Evolutionary conservation across 306 rosid species (phyloP).

Genomic region (Fagus crenata): DNA sequence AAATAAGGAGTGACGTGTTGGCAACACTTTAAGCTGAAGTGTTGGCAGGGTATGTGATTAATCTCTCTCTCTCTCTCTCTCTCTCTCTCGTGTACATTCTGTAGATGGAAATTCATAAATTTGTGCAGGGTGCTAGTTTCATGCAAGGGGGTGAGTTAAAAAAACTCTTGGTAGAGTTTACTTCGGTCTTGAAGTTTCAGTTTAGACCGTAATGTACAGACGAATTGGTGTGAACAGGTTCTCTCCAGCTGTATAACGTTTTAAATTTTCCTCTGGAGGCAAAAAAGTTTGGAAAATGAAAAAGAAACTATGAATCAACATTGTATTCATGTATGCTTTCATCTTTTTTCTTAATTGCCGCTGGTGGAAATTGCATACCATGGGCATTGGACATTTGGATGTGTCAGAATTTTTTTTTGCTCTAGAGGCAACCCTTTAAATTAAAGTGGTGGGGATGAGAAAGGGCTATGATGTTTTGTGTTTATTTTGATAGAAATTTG

Average conservation of each 20-base stretch:
- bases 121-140: constrained; percentile 31
- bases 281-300: background rate
- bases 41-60: constrained; percentile 17
- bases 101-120: constrained; percentile 37
- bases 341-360: constrained; percentile 1
- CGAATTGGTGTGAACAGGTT: constrained; percentile 35
- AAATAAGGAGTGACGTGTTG: constrained; percentile 23
- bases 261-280: background rate
- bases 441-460: background rate
- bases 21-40: constrained; percentile 27
- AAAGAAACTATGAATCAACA: constrained; percentile 1
- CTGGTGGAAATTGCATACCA: background rate
- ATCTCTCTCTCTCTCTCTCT: constrained; percentile 2
- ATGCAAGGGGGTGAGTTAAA: constrained; percentile 16
- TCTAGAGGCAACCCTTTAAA: background rate
- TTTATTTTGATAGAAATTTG: background rate
- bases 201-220: constrained; percentile 44
- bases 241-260: constrained; percentile 27
- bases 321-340: background rate
- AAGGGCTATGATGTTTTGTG: background rate
- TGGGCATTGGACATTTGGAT: background rate
- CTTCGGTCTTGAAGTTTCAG: constrained; percentile 31
- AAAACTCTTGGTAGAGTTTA: constrained; percentile 29
- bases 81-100: constrained; percentile 42
- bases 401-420: background rate